These are phyloP conservation scores for Irpex sp. DNA, from an alignment of 1,284 basidiomycete species.

Conservation along the genomic window DNA sequence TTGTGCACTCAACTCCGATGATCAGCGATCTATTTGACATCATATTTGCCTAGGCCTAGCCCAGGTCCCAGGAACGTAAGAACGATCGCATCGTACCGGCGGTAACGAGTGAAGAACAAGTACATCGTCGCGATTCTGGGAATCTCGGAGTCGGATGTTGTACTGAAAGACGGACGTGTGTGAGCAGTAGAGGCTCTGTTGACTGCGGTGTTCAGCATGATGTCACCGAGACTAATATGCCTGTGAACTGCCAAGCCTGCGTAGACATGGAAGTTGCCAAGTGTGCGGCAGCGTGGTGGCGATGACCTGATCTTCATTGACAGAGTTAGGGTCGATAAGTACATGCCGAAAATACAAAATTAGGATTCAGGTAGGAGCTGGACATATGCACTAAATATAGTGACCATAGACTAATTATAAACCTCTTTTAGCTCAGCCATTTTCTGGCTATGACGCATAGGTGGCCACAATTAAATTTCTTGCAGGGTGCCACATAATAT, in stretches of 20 bases:
- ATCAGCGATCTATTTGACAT: neutral
- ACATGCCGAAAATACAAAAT: slow-evolving; percentile 40
- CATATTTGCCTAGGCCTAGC: too few species aligned
- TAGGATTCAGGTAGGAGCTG: slow-evolving; percentile 39
- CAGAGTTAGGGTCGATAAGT: slow-evolving; percentile 29
- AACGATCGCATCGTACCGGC: too few species aligned
- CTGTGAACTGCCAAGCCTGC: slow-evolving; percentile 59
- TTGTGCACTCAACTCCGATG: neutral
- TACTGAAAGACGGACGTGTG: slow-evolving; percentile 36
- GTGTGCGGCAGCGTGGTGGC: neutral
- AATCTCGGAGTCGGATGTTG: slow-evolving; percentile 3
- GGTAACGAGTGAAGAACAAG: neutral
- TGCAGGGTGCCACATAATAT: slow-evolving; percentile 63
- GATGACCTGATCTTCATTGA: neutral
- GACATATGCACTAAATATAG: slow-evolving; percentile 32
- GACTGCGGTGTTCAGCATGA: slow-evolving; percentile 31
- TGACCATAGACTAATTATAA: neutral
- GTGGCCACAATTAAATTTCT: slow-evolving; percentile 38
- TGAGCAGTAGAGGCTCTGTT: slow-evolving; percentile 44
- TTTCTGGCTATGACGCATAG: slow-evolving; percentile 34
- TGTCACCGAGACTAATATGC: neutral
- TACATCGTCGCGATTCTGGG: neutral
- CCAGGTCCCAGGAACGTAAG: too few species aligned
- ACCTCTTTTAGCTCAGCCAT: neutral
- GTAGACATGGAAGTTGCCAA: slow-evolving; percentile 40